These are phyloP conservation scores for Rubia balearica DNA, from an alignment of 305 asterid genomes.

Conservation along the genomic window DNA sequence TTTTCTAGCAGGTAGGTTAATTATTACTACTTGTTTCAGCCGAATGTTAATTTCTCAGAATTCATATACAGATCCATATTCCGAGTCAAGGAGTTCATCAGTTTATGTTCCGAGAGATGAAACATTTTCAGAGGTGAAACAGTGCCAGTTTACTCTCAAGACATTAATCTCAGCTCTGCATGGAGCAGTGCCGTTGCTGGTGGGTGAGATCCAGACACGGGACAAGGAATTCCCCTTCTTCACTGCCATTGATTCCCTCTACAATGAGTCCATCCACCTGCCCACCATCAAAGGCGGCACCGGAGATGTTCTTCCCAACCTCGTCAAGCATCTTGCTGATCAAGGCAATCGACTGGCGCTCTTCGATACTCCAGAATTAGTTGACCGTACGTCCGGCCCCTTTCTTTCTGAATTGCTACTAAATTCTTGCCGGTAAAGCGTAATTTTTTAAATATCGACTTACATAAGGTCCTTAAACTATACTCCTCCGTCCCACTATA, in stretches of 20 bases:
- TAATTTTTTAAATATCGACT: too few species aligned
- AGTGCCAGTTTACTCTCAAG: conserved; percentile 36
- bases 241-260: conserved; percentile 51
- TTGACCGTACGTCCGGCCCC: conserved; percentile 33
- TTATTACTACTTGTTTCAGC: too few species aligned
- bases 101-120: conserved; percentile 33
- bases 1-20: not conserved
- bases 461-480: too few species aligned
- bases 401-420: too few species aligned
- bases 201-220: conserved; percentile 9
- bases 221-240: conserved; percentile 45
- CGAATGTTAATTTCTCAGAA: not conserved
- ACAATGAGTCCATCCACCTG: conserved; percentile 39
- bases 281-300: not conserved
- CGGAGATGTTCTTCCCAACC: conserved; percentile 30
- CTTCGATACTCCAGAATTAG: conserved; percentile 49
- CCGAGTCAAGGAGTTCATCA: conserved; percentile 18
- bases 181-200: conserved; percentile 37
- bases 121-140: conserved; percentile 46
- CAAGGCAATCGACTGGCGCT: conserved; percentile 24
- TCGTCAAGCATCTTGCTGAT: conserved; percentile 29
- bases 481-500: too few species aligned
- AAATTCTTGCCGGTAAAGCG: too few species aligned
- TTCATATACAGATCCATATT: conserved; percentile 23
- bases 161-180: conserved; percentile 37